Base-by-base conservation (phyloP, 2,329 filamentous ascomycete species). In the Curvularia hawaiiensis region DNA sequence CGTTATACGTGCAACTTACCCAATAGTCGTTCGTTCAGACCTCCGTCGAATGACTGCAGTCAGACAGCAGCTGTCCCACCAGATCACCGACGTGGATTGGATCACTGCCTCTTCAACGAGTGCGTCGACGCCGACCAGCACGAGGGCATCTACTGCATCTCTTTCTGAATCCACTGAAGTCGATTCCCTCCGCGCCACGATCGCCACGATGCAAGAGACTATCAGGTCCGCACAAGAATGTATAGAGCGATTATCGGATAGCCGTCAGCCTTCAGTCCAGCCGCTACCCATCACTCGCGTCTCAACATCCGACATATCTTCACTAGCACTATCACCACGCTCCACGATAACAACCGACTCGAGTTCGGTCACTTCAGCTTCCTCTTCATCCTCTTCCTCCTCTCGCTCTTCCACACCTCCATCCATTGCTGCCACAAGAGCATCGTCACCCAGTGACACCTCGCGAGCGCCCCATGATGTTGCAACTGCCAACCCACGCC, bases 1-100 rank as follows among this genome's bases (percentile, higher is more conserved):
- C 12, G 26, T 9, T 12, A 54, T 62, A 16, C 28, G 41, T 55
- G 58, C 44, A 39, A 54, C 48, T 14, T 55, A 46, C 22, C 56
- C 59, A 14, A 12, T 11, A 24, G 24, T 5, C 18, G n/a, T 18
- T 39, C 24, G 22, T n/a, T 12, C 31, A 33, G 18, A 18, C 14
- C 16, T 38, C 16, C 16, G 4, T 6, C 16, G 16, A 18, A 18
- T 7, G 12, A n/a, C 33, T 35, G 33, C 14, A 35, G 14, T 35
- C 4, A 35, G 35, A 38, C 35, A 38, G 16, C 35, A 38, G 14
- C 35, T n/a, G 10, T 38, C 16, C 12, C 10, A 4, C 24, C 1
- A 31, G 4, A 20, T 3, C 4, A 18, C 10, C 9, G 16, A 26
- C 39, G 51, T n/a, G 0, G n/a, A 3, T 7, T 3, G 20, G 12